Percentiles rank a stretch among this genome's conserved stretches.
These are phyloP conservation scores for Chalaropsis thielavioides DNA, from an alignment of 2,329 filamentous ascomycete species.

Conservation along the genomic window DNA sequence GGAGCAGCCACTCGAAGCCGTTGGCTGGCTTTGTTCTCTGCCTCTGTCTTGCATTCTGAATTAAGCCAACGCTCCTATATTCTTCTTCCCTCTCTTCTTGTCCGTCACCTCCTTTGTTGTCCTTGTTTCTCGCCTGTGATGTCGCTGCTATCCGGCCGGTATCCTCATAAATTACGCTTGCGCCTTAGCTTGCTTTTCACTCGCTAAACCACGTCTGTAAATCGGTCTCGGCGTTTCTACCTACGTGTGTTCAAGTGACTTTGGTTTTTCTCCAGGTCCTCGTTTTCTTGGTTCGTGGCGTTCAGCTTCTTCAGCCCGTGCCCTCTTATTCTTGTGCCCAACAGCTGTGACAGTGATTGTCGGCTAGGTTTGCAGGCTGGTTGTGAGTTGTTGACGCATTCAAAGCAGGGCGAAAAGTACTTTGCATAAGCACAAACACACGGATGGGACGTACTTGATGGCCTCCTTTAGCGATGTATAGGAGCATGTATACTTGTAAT, in stretches of 20 bases:
- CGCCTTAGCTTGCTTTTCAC: neutral
- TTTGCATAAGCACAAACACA: neutral
- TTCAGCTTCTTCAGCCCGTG: neutral
- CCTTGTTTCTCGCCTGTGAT: neutral
- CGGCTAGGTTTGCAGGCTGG: neutral
- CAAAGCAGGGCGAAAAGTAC: slow-evolving; percentile 1
- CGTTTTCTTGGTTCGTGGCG: neutral
- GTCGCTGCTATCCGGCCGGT: neutral
- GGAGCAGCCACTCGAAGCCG: neutral
- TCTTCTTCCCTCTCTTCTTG: neutral
- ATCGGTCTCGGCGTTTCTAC: no score
- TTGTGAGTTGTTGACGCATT: neutral
- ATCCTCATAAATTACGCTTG: neutral
- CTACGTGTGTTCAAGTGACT: neutral
- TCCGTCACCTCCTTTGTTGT: neutral
- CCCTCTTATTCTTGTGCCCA: neutral
- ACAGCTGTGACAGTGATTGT: no score
- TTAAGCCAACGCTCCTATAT: neutral
- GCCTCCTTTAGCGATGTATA: neutral
- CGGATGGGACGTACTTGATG: neutral
- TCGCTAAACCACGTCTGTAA: no score
- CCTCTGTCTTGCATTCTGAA: neutral
- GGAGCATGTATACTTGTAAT: neutral
- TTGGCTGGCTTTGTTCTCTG: neutral
- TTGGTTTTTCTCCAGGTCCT: neutral